phyloP scores from a whole-genome alignment of 75 land plant genomes.

The Ceratopteris richardii region DNA sequence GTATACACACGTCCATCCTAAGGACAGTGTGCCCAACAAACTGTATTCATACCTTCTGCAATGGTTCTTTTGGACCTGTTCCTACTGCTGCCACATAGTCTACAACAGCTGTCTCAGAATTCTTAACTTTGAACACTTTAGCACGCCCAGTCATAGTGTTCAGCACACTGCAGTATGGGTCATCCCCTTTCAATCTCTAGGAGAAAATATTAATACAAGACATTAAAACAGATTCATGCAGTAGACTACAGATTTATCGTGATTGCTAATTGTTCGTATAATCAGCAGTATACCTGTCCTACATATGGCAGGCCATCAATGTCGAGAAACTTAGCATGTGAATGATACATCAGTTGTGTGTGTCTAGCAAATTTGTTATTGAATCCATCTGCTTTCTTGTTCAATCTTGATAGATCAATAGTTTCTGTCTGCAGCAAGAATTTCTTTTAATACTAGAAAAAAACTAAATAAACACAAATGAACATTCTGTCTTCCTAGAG shows the following conservation, averaged over 20 bases:
- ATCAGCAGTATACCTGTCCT: slow-evolving; percentile 95
- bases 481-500: too few relatives aligned
- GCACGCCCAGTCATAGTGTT: slow-evolving; percentile 44
- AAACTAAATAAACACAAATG: too few relatives aligned
- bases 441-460: not conserved
- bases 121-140: slow-evolving; percentile 40
- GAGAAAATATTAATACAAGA: too few relatives aligned
- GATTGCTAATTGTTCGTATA: too few relatives aligned
- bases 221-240: too few relatives aligned
- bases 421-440: slow-evolving; percentile 77
- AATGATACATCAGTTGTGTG: slow-evolving; percentile 4
- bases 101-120: slow-evolving; percentile 67
- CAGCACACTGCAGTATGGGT: slow-evolving; percentile 53
- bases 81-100: slow-evolving; percentile 85
- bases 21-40: too few relatives aligned
- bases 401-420: slow-evolving; percentile 49
- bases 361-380: slow-evolving; percentile 43
- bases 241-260: not conserved
- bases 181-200: slow-evolving; percentile 58
- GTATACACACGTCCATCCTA: too few relatives aligned
- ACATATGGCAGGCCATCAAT: slow-evolving; percentile 87
- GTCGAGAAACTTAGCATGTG: slow-evolving; percentile 39
- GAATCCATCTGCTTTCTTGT: slow-evolving; percentile 25
- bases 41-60: slow-evolving; percentile 83
- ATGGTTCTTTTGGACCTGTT: slow-evolving; percentile 35